Evolutionary conservation across 192 early-diverging fungal species (phyloP).

Genomic region (Coemansia sp.): DNA sequence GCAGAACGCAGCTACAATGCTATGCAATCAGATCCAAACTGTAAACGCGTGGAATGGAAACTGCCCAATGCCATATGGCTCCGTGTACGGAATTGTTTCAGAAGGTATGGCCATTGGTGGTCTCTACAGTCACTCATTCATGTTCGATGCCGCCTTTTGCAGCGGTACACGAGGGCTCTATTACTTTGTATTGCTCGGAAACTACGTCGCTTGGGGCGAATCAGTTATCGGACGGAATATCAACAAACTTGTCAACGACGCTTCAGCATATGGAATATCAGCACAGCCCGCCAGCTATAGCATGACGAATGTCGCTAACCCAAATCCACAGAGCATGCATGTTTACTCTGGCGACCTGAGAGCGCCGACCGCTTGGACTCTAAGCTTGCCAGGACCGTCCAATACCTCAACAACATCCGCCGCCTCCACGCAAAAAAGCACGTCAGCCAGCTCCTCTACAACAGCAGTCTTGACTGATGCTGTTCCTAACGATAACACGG

Average conservation of each 20-base stretch:
- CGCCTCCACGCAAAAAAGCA: not conserved
- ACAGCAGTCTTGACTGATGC: not conserved
- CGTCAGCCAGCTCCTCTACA: not conserved
- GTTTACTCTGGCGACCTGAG: not conserved
- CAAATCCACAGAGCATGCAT: not conserved
- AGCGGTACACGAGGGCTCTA: conserved; percentile 11
- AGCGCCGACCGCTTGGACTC: not conserved
- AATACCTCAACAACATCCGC: not conserved
- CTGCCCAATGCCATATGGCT: conserved; percentile 22
- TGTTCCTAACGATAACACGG: conserved; percentile 4
- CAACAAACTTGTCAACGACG: not conserved
- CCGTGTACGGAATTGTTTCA: conserved; percentile 7
- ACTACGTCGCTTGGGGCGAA: conserved; percentile 24
- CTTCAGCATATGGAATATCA: not conserved
- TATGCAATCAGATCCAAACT: conserved; percentile 1
- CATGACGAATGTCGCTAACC: conserved; percentile 2
- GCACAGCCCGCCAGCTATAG: not conserved
- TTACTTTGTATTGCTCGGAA: conserved; percentile 16
- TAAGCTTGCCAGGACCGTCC: not conserved
- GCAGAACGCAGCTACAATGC: conserved; percentile 6
- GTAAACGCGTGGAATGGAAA: not conserved
- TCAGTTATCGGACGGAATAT: conserved; percentile 12
- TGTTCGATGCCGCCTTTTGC: conserved; percentile 14
- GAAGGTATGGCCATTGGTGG: conserved; percentile 17
- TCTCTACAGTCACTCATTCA: conserved; percentile 20